Conservation (phyloP, 177 flowering plant species). For the Telopea speciosissima region DNA sequence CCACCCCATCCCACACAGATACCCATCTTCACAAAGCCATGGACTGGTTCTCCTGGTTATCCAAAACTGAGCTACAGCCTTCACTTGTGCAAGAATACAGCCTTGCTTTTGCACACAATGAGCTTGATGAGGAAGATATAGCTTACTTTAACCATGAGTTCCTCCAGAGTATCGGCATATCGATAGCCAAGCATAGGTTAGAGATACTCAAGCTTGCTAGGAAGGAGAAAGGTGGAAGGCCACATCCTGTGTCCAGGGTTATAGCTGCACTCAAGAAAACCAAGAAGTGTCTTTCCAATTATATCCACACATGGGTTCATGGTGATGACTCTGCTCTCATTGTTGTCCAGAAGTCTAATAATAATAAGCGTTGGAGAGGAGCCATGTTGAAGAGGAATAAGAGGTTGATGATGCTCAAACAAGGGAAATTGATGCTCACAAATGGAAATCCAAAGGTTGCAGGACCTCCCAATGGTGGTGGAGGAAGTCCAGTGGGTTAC, state of each 20-base stretch:
- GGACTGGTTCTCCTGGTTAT: constrained; percentile 93
- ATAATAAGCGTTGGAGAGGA: constrained; percentile 26
- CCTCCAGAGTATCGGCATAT: constrained; percentile 86
- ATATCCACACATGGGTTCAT: constrained; percentile 26
- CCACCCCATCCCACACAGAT: neutral
- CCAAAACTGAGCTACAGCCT: constrained; percentile 62
- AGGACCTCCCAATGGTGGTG: constrained; percentile 21
- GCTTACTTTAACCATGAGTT: constrained; percentile 84
- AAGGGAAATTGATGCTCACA: constrained; percentile 31
- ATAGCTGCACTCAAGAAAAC: constrained; percentile 40
- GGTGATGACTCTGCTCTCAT: constrained; percentile 31
- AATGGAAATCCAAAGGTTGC: constrained; percentile 25
- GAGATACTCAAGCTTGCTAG: constrained; percentile 81
- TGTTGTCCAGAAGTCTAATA: constrained; percentile 35
- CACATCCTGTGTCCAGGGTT: constrained; percentile 29
- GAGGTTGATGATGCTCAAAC: constrained; percentile 17
- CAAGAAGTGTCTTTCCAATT: constrained; percentile 31
- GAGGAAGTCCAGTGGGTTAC: constrained; percentile 15
- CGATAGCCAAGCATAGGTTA: constrained; percentile 84
- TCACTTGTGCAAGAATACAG: constrained; percentile 71
- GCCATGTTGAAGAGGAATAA: constrained; percentile 38
- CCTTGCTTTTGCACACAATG: constrained; percentile 58
- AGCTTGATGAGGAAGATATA: constrained; percentile 72
- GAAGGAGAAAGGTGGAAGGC: constrained; percentile 31
- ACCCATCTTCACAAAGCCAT: constrained; percentile 10